Conservation (phyloP, 1,284 basidiomycete genomes). For the Porogramme epimiltina region DNA sequence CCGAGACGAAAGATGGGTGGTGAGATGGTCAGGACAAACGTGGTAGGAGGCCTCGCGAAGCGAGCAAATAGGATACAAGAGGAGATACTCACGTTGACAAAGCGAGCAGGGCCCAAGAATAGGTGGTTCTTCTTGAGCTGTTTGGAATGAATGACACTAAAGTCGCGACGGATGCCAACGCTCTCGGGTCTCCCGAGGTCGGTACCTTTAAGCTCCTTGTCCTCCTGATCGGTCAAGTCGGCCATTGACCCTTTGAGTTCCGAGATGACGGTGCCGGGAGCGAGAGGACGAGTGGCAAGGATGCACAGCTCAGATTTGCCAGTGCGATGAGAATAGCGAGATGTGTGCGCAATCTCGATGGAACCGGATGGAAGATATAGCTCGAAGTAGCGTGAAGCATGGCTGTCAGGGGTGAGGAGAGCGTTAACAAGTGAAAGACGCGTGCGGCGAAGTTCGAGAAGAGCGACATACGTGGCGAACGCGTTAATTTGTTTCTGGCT, state of each 20-base stretch:
- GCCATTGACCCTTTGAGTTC: slow-evolving; percentile 89
- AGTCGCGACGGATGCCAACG: slow-evolving; percentile 77
- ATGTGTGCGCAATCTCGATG: slow-evolving; percentile 86
- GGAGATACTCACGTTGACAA: slow-evolving; percentile 78
- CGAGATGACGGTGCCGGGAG: slow-evolving; percentile 72
- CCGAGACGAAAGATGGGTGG: too few species aligned
- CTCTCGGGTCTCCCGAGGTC: slow-evolving; percentile 59
- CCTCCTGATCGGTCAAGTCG: slow-evolving; percentile 79
- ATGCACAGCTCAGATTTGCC: slow-evolving; percentile 91
- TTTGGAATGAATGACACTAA: slow-evolving; percentile 89
- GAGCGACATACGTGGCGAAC: slow-evolving; percentile 75
- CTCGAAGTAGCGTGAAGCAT: slow-evolving; percentile 85
- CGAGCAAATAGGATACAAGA: slow-evolving; percentile 1
- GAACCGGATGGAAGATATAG: slow-evolving; percentile 79
- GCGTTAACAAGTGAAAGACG: slow-evolving; percentile 26
- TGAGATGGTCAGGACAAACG: not conserved
- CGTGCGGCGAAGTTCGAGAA: slow-evolving; percentile 6
- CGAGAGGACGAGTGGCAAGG: slow-evolving; percentile 75
- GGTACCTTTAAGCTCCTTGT: slow-evolving; percentile 77
- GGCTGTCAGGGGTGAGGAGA: slow-evolving; percentile 47
- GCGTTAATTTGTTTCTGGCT: slow-evolving; percentile 83
- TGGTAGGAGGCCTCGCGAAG: not conserved
- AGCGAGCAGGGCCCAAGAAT: slow-evolving; percentile 90
- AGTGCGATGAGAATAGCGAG: slow-evolving; percentile 81
- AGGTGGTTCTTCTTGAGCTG: slow-evolving; percentile 91